Evolutionary conservation across 495 filamentous ascomycete species (phyloP), one percentile per base, ranked within the genome.

Genomic region (Penicillium lagena): DNA sequence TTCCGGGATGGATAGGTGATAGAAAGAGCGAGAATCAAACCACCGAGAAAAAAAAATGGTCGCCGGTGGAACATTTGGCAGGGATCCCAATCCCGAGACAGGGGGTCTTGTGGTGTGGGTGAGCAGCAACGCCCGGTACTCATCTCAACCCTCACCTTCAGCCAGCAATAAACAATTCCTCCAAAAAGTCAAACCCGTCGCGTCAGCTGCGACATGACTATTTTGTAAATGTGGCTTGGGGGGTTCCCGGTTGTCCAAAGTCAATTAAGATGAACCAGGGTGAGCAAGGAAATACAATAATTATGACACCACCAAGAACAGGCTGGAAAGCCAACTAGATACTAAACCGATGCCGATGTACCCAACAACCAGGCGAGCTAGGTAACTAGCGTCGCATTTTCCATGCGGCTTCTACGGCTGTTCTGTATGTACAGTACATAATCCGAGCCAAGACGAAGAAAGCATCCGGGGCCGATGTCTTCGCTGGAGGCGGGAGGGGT

Each of bases 371-470:
- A 47, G 31, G 37, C 31, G 38, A 40, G 37, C 32, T 13, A 38
- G 12, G 46, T 37, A 43, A 47, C 36, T 15, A 57, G 45, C 46
- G 54, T 54, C 55, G 55, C 52, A 56, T 60, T 62, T 71, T 68
- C 68, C 60, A 70, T 70, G 66, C 68, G 69, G 64, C 41, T 72
- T 70, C 66, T 69, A 56, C 63, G 63, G 47, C 60, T 49, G 59
- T 57, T 68, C 59, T 58, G 62, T 47, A 45, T 44, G 43, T 34
- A 14, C 27, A 29, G 28, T 22, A 22, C 32, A 12, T 34, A 34
- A 34, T 3, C 32, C 32, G 32, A 34, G 32, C 9, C 32, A 12
- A 12, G 32, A 34, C 9, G 5, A 12, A 12, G 12, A 15, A 22
- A 14, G 29, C 15, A 17, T 40, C 10, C 12, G 7, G 13, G 35